Evolutionary conservation across 139 green algal genomes (phyloP).

Genomic region (Chlamydomonas sphaeroides): DNA sequence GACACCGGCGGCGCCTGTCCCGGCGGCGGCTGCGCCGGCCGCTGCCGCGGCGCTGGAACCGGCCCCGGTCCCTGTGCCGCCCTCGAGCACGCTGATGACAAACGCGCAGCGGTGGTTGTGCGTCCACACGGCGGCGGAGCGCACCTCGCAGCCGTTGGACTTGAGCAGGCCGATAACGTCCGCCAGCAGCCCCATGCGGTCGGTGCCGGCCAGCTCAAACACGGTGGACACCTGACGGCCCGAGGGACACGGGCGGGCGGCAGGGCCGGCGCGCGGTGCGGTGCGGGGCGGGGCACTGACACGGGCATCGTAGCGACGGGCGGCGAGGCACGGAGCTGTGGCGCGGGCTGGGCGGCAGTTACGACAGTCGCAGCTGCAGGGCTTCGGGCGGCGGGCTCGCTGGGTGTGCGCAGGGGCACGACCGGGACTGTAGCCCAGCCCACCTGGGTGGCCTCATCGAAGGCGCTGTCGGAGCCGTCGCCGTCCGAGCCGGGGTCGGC

Average conservation of each 20-base stretch:
- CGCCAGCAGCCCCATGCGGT: constrained; percentile 85
- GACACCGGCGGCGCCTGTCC: no score
- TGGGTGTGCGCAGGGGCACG: no score
- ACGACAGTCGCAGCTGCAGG: no score
- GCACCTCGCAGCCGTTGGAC: constrained; percentile 85
- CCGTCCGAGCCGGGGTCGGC: neutral
- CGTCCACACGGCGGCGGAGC: constrained; percentile 36
- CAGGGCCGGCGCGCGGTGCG: no score
- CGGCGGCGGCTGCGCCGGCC: neutral
- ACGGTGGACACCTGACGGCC: constrained; percentile 61
- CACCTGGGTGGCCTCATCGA: constrained; percentile 16
- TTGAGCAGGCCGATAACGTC: constrained; percentile 88
- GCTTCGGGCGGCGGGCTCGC: no score
- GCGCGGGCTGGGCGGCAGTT: no score
- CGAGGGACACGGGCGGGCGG: no score
- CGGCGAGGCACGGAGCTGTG: no score
- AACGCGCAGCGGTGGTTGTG: constrained; percentile 21
- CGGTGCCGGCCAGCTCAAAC: constrained; percentile 89
- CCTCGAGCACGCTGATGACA: constrained; percentile 34
- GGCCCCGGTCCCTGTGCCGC: neutral
- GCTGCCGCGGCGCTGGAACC: no score
- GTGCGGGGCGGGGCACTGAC: no score
- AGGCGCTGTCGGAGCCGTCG: neutral
- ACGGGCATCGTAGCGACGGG: no score
- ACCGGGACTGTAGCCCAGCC: no score